Percentiles rank a stretch among this genome's conserved stretches.
phyloP scores from a whole-genome alignment of 2,329 filamentous ascomycete species.

The Colletotrichum plurivorum region DNA sequence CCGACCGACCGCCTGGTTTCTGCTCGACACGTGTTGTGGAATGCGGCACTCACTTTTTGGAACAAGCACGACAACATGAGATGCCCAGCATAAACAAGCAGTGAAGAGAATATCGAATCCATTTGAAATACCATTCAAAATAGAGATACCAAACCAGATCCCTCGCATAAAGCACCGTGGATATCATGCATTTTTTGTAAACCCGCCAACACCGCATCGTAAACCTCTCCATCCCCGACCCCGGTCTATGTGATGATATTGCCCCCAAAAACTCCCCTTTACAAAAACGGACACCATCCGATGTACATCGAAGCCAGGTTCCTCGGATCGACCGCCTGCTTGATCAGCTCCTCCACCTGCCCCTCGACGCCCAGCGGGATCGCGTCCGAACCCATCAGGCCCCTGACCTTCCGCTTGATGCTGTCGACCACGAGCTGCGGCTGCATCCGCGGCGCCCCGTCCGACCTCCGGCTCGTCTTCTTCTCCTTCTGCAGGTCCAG shows the following conservation, averaged over 20 bases:
- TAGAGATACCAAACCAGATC: neutral
- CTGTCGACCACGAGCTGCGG: slow-evolving; percentile 86
- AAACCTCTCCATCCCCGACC: too few relatives aligned
- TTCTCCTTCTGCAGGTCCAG: slow-evolving; percentile 88
- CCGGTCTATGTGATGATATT: neutral
- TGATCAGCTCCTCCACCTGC: slow-evolving; percentile 95
- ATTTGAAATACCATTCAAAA: neutral
- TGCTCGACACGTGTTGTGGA: slow-evolving; percentile 18
- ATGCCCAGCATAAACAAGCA: neutral
- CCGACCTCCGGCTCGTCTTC: slow-evolving; percentile 62
- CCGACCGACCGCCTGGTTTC: neutral
- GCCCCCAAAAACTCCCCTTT: slow-evolving; percentile 29
- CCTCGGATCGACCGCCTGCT: slow-evolving; percentile 83
- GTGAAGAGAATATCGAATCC: neutral
- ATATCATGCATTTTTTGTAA: slow-evolving; percentile 1
- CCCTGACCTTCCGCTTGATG: slow-evolving; percentile 88
- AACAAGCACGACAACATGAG: slow-evolving; percentile 9
- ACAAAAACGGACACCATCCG: slow-evolving; percentile 82
- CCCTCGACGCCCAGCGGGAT: slow-evolving; percentile 96
- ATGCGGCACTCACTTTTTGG: slow-evolving; percentile 9
- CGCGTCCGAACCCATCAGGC: slow-evolving; percentile 86
- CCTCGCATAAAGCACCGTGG: neutral
- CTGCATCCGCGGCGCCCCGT: slow-evolving; percentile 62
- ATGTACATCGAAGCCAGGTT: slow-evolving; percentile 97
- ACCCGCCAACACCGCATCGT: slow-evolving; percentile 18